Base-by-base conservation (phyloP, 192 early-diverging fungal species). In the Backusella luteola region DNA sequence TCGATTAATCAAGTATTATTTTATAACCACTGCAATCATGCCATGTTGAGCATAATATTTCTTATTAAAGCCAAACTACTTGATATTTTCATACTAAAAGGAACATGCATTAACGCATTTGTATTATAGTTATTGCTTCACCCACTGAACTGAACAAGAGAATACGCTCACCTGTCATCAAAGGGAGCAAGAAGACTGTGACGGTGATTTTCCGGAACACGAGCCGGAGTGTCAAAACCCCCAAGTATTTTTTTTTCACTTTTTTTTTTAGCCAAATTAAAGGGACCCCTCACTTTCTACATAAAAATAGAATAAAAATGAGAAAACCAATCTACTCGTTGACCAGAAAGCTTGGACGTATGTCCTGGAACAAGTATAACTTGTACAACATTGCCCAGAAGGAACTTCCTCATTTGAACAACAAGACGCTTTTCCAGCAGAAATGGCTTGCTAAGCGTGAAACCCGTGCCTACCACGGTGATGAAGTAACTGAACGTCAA, bases 361-460 rank as follows among this genome's bases (percentile, higher is more conserved):
- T 98, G 95, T 95, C 95, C 46, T 99, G 98, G 98, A 90, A 96
- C 88, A 91, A 91, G 78, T 89, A 91, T 85, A 98, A 97, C 85
- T 87, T 97, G 69, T 97, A 90, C 88, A 94, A 93, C 81, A 88
- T 97, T 67, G 85, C 89, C 26, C 81, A 83, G 21, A 90, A 91
- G 56, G 86, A 84, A 66, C 75, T 79, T 44, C 85, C 83, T 34
- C 86, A 92, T 63, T 68, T 88, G 32, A 34, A 81, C 66, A 87
- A 89, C 74, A 90, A 86, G 74, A 91, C 93, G 70, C 87, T 96
- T 26, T 99, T 91, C 85, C 95, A 98, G 86, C 95, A 97, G 81
- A 95, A 94, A 83, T 99, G 96, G 96, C 85, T 88, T 76, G 93
- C 96, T 29, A 99, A 99, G 87, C 89, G 91, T 74, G 94, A 96